Evolutionary conservation across 2,329 filamentous ascomycete species (phyloP), one percentile per base, ranked within the genome.

Genomic region (Microdochium paspali): DNA sequence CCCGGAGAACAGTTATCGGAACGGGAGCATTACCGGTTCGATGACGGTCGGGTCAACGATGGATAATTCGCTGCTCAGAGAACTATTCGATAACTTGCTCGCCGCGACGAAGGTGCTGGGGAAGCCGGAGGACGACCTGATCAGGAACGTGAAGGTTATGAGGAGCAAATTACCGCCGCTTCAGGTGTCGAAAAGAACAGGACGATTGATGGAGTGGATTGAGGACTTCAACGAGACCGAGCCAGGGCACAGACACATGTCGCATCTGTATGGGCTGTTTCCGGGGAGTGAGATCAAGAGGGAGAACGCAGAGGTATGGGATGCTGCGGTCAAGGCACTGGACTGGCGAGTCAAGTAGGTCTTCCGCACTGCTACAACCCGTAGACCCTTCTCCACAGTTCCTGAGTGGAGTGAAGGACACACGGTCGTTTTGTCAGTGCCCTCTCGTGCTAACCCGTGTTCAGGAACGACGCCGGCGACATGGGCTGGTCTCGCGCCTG

Each of bases 401-500:
- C n/a, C n/a, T n/a, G n/a, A n/a, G n/a, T n/a, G n/a, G n/a, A n/a
- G n/a, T n/a, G n/a, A n/a, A n/a, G n/a, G n/a, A n/a, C n/a, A n/a
- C n/a, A n/a, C n/a, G n/a, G n/a, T n/a, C n/a, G n/a, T n/a, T n/a
- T n/a, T n/a, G n/a, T 30, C 26, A 15, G 26, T 35, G 18, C 31
- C 18, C 6, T 12, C 31, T 6, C n/a, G 6, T 35, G 10, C 10
- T 21, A 3, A 21, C 35, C 26, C 26, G 13, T 28, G 25, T 56
- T 54, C 24, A 49, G 56, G 46, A 55, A 66, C 43, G 68, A 68
- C 10, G 67, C 67, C 6, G 71, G 66, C 1, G 65, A 68, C 46
- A 73, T 70, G 1, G 71, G 71, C 2, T 75, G 71, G 71, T 70
- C 68, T 25, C 64, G 70, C 21, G 70, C 69, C 20, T 74, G 71